A percentile compares a stretch with the other conserved stretches of the same genome.
Evolutionary conservation across 2,329 filamentous ascomycete species (phyloP).

Genomic region (Ploettnerulaceae sp.): DNA sequence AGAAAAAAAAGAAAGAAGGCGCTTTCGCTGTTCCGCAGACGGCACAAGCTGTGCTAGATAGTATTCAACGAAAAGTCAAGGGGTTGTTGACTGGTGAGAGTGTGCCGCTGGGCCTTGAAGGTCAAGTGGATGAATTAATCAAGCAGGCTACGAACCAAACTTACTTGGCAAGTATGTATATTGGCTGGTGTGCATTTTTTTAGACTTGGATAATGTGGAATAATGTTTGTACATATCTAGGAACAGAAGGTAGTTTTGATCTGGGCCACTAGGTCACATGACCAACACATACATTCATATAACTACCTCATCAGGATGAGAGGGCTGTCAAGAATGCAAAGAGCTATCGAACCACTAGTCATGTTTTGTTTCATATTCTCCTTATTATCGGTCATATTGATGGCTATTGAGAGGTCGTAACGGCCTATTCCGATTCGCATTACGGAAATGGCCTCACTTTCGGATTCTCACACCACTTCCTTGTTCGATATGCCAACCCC

Average conservation of each 20-base stretch:
- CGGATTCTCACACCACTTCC: slow-evolving; percentile 3
- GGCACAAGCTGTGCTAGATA: slow-evolving; percentile 78
- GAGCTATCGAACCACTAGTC: too few species aligned
- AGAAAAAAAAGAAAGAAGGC: slow-evolving; percentile 40
- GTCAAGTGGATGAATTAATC: slow-evolving; percentile 94
- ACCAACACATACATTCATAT: too few species aligned
- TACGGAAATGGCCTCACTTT: slow-evolving; percentile 4
- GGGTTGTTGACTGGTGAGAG: slow-evolving; percentile 82
- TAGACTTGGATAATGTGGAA: slow-evolving; percentile 30
- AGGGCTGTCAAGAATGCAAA: too few species aligned
- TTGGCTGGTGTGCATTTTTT: slow-evolving; percentile 80
- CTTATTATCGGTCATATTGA: too few species aligned
- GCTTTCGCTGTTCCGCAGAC: slow-evolving; percentile 56
- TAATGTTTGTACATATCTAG: not conserved
- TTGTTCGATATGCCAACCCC: not conserved
- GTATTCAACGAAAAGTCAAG: slow-evolving; percentile 79
- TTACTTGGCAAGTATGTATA: slow-evolving; percentile 91
- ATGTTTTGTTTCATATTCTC: too few species aligned
- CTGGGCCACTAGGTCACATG: too few species aligned
- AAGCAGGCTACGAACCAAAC: slow-evolving; percentile 74
- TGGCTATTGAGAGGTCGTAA: too few species aligned
- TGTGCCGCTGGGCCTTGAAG: slow-evolving; percentile 90
- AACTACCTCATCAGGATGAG: too few species aligned
- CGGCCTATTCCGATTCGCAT: not conserved
- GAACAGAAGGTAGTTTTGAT: not conserved